Evolutionary conservation across 2,329 filamentous ascomycete species (phyloP), one percentile per base, ranked within the genome.

Genomic region (Microsporum audouinii): DNA sequence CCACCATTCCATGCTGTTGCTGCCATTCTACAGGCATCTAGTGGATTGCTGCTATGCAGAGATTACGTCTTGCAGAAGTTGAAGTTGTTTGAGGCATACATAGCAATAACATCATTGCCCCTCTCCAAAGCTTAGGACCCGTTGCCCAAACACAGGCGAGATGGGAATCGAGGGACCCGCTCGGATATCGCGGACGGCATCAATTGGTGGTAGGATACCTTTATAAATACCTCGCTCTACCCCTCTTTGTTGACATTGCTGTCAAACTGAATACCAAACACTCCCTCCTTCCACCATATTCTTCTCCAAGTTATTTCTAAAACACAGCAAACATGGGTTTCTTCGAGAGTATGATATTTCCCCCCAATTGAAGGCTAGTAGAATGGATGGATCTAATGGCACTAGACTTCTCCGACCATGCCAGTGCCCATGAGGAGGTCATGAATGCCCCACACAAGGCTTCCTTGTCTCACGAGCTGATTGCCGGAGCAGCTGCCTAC

Each of bases 401-500:
- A n/a, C 7, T 47, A 47, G 43, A 27, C 3, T 47, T 47, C 43
- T 47, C 43, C 43, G 7, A 27, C 43, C 43, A 47, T 27, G 17
- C n/a, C 5, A 58, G 60, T 2, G 61, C 60, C 63, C 82, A 82
- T 73, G 67, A 80, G 60, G 74, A 81, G 72, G 78, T 81, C 66
- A 79, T 81, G 72, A 71, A 78, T 64, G 70, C 76, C 58, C 60
- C 66, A 5, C 79, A 88, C 76, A 74, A 88, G 73, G 78, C 82
- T 66, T 82, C 81, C 69, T 76, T 88, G 69, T 81, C 81, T 68
- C 88, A 94, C 74, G 88, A 94, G 77, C 71, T 89, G 59, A 73
- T 94, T 60, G 88, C 85, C 64, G 88, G 88, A 64, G 89, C 84
- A 60, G 89, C 88, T 59, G 84, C 86, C 64, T 94, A 90, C 72